Base-by-base conservation (phyloP, 225 moss, liverwort and hornwort species). In the Thuidium tamariscinum region DNA sequence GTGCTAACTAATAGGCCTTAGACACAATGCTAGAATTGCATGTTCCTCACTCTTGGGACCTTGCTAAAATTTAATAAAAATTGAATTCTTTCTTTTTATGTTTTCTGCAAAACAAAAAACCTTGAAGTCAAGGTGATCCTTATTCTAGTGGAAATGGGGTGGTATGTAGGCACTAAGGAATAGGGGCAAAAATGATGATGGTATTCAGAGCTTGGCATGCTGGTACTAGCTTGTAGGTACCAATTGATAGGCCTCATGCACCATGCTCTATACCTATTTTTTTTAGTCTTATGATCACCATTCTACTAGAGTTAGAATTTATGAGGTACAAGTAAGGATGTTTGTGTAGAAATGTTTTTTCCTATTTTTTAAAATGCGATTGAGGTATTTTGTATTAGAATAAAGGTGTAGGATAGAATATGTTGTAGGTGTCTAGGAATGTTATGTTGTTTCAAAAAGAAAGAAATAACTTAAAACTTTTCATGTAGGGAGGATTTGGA, bases 321-420 rank as follows among this genome's bases (percentile, higher is more conserved):
- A 30, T 1, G 0, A 46, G 30, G 7, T 19, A 30, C 4, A 48
- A 48, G 44, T 0, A 0, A 11, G 3, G 19, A 11, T 30, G 6
- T 48, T 11, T 18, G 7, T 0, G 0, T 11, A 7, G 19, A 2
- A 48, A 2, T 19, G 2, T 16, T 46, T 10, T 27, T 7, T 26
- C 1, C 18, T 30, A 8, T 9, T 52, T 16, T 52, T 52, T 4
- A 52, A n/a, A n/a, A 27, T 10, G 16, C 3, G 2, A 10, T 29
- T 71, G 71, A 29, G 13, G 26, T 48, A 16, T 4, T 48, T 19
- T 6, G 11, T 11, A 30, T 48, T 16, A 6, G 11, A 48, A 10
- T 46, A 4, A 46, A 72, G 17, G 29, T 2, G 18, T 29, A 3
- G 10, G 30, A 18, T 0, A 46, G 2, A 17, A 17, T 72, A 72